Percentiles rank a stretch among this genome's conserved stretches.
phyloP scores from a whole-genome alignment of 192 early-diverging fungal genomes.

The Linnemannia exigua region DNA sequence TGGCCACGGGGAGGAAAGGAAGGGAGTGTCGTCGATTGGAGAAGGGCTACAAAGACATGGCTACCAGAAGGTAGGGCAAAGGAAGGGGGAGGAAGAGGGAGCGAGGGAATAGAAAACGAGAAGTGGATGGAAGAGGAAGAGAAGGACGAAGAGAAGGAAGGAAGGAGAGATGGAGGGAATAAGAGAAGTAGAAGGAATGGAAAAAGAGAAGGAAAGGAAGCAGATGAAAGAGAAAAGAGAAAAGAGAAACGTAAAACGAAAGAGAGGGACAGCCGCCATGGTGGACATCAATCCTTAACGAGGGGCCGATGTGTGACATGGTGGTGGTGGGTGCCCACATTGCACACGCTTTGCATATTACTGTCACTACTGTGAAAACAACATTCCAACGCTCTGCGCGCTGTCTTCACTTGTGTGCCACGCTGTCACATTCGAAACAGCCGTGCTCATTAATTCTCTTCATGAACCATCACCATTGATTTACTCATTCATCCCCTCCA shows the following conservation, averaged over 20 bases:
- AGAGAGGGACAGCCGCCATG: neutral
- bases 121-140: conserved; percentile 2
- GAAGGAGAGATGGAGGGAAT: neutral
- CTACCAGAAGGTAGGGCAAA: neutral
- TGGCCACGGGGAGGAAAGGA: too few relatives aligned
- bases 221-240: neutral
- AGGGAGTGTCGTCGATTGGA: neutral
- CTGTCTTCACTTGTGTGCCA: too few relatives aligned
- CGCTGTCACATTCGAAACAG: too few relatives aligned
- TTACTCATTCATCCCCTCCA: too few relatives aligned
- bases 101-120: neutral
- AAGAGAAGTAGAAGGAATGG: neutral
- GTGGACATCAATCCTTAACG: neutral
- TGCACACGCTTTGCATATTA: too few relatives aligned
- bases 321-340: too few relatives aligned
- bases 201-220: neutral
- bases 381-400: too few relatives aligned
- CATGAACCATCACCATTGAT: too few relatives aligned
- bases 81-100: neutral
- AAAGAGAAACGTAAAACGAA: neutral
- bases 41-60: neutral
- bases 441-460: too few relatives aligned
- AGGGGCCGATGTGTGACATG: neutral
- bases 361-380: too few relatives aligned
- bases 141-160: neutral